Base-by-base conservation (phyloP, 108 stramenopile genomes). In the Poteriospumella lacustris region DNA sequence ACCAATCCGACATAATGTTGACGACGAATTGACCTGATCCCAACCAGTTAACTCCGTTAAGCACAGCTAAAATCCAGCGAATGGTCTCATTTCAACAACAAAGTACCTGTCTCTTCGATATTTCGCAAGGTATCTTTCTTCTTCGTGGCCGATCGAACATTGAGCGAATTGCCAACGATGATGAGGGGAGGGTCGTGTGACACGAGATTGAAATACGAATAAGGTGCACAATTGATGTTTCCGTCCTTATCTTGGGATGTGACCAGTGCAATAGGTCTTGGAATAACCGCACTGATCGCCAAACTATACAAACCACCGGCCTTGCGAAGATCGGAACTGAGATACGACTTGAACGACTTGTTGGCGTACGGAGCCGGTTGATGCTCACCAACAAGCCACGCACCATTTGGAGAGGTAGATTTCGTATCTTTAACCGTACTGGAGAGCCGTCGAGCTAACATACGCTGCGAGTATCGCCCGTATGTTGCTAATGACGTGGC, bases 1-100 rank as follows among this genome's bases (percentile, higher is more conserved):
- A 82, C 81, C 81, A 82, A n/a, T 79, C 78, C 39, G 78, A 79
- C 60, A 82, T 82, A 33, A 82, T 80, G 59, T 58, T 58, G 24
- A 80, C 81, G 31, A 82, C 79, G 41, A 82, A 82, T 3, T 82
- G 78, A 2, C 78, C 29, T 31, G 41, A 9, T 26, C 36, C 1
- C 36, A 19, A 0, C 75, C 60, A 3, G 31, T 38, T 41, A n/a
- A n/a, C n/a, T n/a, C n/a, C n/a, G n/a, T n/a, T n/a, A n/a, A n/a
- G n/a, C n/a, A n/a, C n/a, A n/a, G n/a, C n/a, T n/a, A n/a, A n/a
- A n/a, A n/a, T n/a, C n/a, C n/a, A n/a, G n/a, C n/a, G n/a, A n/a
- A n/a, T n/a, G n/a, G n/a, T n/a, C n/a, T 56, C 15, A 56, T 56
- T 19, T 56, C 24, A 19, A 56, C 52, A 56, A 56, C 24, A 56